These are phyloP conservation scores for Colletotrichum sp. DNA, from an alignment of 2,329 filamentous ascomycete genomes.

Conservation along the genomic window DNA sequence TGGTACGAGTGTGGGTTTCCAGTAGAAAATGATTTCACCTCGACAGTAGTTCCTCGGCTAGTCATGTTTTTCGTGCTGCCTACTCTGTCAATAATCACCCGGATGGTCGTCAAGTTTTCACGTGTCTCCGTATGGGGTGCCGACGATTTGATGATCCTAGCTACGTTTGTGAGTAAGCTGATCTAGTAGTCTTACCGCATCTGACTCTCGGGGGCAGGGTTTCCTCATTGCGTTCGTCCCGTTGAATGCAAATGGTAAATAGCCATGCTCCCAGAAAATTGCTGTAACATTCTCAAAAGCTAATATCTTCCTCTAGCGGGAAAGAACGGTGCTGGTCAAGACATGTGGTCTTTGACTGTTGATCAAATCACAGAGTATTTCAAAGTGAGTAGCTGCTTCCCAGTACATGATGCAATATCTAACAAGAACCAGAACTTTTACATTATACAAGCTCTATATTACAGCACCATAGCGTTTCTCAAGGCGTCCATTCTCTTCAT, in stretches of 20 bases:
- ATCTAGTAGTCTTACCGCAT: not conserved
- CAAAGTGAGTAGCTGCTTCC: not conserved
- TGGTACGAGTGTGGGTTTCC: not conserved
- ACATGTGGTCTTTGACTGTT: not conserved
- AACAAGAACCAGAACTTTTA: conserved; percentile 32
- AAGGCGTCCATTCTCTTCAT: conserved; percentile 40
- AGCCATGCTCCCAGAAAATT: too few species aligned
- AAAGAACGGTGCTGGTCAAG: not conserved
- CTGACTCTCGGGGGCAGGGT: not conserved
- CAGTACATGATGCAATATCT: not conserved
- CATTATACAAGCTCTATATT: conserved; percentile 35
- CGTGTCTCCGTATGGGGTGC: not conserved
- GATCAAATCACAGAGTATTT: not conserved
- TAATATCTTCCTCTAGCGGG: not conserved
- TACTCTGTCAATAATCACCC: not conserved
- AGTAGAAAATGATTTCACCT: not conserved
- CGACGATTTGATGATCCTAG: not conserved
- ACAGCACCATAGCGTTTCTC: conserved; percentile 33
- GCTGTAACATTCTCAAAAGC: too few species aligned
- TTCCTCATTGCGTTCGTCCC: not conserved
- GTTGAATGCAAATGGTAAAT: not conserved
- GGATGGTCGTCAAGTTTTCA: not conserved
- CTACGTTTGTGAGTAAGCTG: not conserved
- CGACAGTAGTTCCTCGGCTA: not conserved
- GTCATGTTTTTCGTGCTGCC: not conserved